Conservation (phyloP, 2,329 filamentous ascomycete species). For the Nemania bipapillata region DNA sequence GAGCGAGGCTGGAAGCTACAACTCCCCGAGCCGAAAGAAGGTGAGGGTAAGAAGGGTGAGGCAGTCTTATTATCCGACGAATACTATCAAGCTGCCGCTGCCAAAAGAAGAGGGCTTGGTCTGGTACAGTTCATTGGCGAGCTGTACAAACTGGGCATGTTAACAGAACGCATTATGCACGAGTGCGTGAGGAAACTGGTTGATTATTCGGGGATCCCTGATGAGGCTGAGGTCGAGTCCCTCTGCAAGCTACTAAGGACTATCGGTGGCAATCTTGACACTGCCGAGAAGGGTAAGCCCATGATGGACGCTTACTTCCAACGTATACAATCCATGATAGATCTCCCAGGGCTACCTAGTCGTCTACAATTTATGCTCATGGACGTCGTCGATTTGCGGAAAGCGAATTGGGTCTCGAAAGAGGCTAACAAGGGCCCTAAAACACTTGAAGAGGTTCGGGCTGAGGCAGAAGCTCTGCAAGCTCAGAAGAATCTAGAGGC, state of each 20-base stretch:
- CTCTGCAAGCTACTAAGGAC: conserved; percentile 92
- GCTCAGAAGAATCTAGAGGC: conserved; percentile 84
- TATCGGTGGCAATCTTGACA: conserved; percentile 87
- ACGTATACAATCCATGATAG: conserved; percentile 84
- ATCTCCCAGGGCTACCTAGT: conserved; percentile 82
- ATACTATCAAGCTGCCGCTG: conserved; percentile 92
- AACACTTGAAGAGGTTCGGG: conserved; percentile 92
- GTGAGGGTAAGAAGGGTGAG: conserved; percentile 67
- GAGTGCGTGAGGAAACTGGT: conserved; percentile 97
- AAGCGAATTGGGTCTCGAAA: conserved; percentile 82
- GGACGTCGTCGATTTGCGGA: conserved; percentile 89
- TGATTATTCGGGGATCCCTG: conserved; percentile 90
- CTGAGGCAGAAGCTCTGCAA: conserved; percentile 79
- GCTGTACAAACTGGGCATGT: conserved; percentile 97
- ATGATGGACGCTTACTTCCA: conserved; percentile 96
- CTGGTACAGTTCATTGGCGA: conserved; percentile 99
- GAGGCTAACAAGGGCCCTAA: conserved; percentile 94
- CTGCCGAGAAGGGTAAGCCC: conserved; percentile 80
- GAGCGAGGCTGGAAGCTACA: conserved; percentile 97
- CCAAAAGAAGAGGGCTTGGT: conserved; percentile 96
- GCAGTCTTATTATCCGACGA: conserved; percentile 94
- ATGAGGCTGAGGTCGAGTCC: conserved; percentile 96
- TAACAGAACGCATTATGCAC: conserved; percentile 99
- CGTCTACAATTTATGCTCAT: conserved; percentile 96
- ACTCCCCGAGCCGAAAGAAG: conserved; percentile 74